phyloP scores from a whole-genome alignment of 768 basidiomycete species.

The Tulasnella sp. region DNA sequence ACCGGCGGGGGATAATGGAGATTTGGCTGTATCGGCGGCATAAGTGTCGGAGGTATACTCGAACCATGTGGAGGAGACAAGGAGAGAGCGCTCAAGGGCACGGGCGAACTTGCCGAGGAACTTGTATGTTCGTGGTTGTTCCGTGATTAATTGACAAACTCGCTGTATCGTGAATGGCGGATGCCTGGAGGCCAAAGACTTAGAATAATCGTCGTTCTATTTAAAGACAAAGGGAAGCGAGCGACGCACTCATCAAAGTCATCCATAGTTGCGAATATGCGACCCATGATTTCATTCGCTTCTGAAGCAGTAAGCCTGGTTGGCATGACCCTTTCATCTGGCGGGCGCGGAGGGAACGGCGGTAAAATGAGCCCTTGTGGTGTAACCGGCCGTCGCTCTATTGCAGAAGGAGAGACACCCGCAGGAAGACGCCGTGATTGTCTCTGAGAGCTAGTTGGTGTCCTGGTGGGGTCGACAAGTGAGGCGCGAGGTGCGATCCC shows the following conservation, averaged over 20 bases:
- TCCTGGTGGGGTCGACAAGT: conserved; percentile 14
- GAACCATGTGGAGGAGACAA: conserved; percentile 73
- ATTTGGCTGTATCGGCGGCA: conserved; percentile 28
- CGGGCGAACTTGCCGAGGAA: conserved; percentile 79
- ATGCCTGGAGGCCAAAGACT: too few species aligned
- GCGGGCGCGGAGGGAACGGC: conserved; percentile 57
- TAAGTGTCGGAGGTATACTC: conserved; percentile 41
- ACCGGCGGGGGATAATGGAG: conserved; percentile 38
- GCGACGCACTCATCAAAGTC: conserved; percentile 62
- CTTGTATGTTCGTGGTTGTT: conserved; percentile 61
- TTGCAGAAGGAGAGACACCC: conserved; percentile 13
- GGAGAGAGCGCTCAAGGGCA: conserved; percentile 69
- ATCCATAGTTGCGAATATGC: conserved; percentile 54
- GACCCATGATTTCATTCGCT: conserved; percentile 43
- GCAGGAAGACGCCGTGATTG: conserved; percentile 6
- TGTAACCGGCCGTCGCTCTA: conserved; percentile 28
- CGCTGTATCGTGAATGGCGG: conserved; percentile 88
- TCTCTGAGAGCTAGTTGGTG: conserved; percentile 24
- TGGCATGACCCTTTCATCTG: conserved; percentile 42
- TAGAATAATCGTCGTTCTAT: too few species aligned
- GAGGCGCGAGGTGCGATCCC: background rate
- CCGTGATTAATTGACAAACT: conserved; percentile 66
- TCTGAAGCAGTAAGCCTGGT: conserved; percentile 52
- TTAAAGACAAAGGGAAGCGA: conserved; percentile 5
- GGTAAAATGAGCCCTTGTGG: conserved; percentile 58